These are phyloP conservation scores for Xanthoconium separans DNA, from an alignment of 1,284 basidiomycete genomes.

Conservation along the genomic window DNA sequence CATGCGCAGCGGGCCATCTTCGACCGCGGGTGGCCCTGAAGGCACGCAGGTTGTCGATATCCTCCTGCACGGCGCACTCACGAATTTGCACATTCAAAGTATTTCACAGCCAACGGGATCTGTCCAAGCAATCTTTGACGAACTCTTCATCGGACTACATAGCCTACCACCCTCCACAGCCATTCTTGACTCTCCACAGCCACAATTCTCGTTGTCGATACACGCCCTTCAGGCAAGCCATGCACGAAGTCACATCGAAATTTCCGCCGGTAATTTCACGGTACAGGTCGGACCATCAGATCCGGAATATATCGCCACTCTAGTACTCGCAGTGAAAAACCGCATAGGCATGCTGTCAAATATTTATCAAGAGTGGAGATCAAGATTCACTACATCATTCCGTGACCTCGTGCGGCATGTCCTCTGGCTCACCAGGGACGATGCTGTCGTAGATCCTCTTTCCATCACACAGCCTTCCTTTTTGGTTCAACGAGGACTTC, in stretches of 20 bases:
- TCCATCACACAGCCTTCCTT: constrained; percentile 80
- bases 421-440: constrained; percentile 46
- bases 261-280: constrained; percentile 30
- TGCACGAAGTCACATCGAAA: constrained; percentile 21
- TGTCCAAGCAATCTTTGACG: constrained; percentile 13
- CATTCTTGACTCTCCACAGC: constrained; percentile 9
- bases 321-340: constrained; percentile 34
- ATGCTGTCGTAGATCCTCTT: constrained; percentile 65
- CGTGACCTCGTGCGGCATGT: constrained; percentile 44
- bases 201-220: constrained; percentile 22
- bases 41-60: constrained; percentile 18
- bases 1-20: constrained; percentile 10
- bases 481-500: constrained; percentile 69
- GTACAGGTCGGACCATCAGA: constrained; percentile 43
- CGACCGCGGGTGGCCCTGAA: not conserved
- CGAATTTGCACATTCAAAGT: constrained; percentile 17
- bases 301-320: constrained; percentile 45
- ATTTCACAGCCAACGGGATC: not conserved
- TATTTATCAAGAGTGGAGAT: constrained; percentile 27
- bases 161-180: constrained; percentile 6
- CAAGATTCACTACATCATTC: constrained; percentile 29
- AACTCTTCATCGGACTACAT: constrained; percentile 18
- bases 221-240: constrained; percentile 25
- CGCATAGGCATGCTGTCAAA: constrained; percentile 27
- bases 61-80: constrained; percentile 18